Evolutionary conservation across 371 early-diverging fungal genomes (phyloP), one percentile per base, ranked within the genome.

Genomic region (Saksenaea vasiformis): DNA sequence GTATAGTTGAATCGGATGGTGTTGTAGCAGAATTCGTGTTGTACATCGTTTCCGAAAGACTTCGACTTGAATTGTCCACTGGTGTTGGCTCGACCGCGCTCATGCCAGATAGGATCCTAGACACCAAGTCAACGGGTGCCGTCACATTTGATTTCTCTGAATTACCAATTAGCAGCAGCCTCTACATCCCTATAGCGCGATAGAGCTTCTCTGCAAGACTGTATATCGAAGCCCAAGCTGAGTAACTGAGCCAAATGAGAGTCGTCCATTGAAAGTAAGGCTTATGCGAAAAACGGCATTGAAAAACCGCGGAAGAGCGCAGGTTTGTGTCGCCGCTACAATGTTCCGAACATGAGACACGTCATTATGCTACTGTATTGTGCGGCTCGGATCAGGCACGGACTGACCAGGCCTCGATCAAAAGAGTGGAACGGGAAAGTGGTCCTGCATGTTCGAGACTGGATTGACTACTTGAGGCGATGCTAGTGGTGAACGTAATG

Each of bases 91-190:
- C 56, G 3, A n/a, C 7, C 47, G 24, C 26, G 61, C 11, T 36
- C 37, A 31, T 51, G 36, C 55, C 28, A 43, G 41, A n/a, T 19
- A 41, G 36, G 3, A 27, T 47, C 51, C 51, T 47, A 43, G 39
- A 43, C 35, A 5, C 62, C 14, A 39, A 0, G n/a, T 24, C 9
- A 17, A 31, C 2, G 31, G 31, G 26, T 13, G 17, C 28, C n/a
- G 35, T 7, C 19, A 9, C 36, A 41, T 15, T 38, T 43, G 54
- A 36, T 41, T 39, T 9, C 38, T 36, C 22, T n/a, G n/a, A n/a
- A 58, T 55, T 66, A 75, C 78, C 78, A 73, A 19, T 78, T 69
- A 24, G 71, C 71, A 24, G 78, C 78, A 3, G 66, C 69, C 51
- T 75, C 64, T 11, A 78, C 64, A 8, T 64, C 66, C n/a, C 36